phyloP scores from a whole-genome alignment of 2,329 filamentous ascomycete species.

The Exophiala spinifera region DNA sequence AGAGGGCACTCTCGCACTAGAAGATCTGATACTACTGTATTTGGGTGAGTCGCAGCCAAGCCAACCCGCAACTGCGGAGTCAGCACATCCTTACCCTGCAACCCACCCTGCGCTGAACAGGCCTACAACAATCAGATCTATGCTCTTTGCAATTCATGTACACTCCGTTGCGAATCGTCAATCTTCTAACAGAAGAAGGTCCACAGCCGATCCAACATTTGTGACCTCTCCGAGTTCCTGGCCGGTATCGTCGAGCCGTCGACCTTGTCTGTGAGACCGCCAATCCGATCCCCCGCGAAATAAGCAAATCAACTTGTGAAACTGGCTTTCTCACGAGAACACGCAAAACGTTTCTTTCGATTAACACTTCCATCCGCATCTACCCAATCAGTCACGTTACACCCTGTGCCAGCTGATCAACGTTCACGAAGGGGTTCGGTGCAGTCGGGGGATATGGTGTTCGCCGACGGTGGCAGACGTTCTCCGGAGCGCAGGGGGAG shows the following conservation, averaged over 20 bases:
- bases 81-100: background rate
- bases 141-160: background rate
- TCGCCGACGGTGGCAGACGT: conserved; percentile 17
- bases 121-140: background rate
- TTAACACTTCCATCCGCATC: conserved; percentile 34
- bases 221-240: background rate
- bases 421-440: conserved; percentile 37
- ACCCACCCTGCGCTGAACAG: too few relatives aligned
- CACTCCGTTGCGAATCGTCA: background rate
- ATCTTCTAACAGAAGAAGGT: background rate
- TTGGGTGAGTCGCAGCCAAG: conserved; percentile 10
- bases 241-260: background rate
- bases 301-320: conserved; percentile 29
- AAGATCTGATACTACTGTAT: conserved; percentile 2
- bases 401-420: conserved; percentile 35
- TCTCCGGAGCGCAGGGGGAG: conserved; percentile 25
- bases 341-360: conserved; percentile 47
- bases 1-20: conserved; percentile 2
- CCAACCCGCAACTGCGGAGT: conserved; percentile 10
- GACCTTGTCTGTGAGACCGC: background rate
- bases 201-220: background rate
- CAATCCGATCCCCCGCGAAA: background rate
- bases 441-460: conserved; percentile 33
- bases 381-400: conserved; percentile 29
- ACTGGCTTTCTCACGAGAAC: conserved; percentile 46